Evolutionary conservation across 225 moss, liverwort and hornwort species (phyloP).

Genomic region (Thuidium tamariscinum): DNA sequence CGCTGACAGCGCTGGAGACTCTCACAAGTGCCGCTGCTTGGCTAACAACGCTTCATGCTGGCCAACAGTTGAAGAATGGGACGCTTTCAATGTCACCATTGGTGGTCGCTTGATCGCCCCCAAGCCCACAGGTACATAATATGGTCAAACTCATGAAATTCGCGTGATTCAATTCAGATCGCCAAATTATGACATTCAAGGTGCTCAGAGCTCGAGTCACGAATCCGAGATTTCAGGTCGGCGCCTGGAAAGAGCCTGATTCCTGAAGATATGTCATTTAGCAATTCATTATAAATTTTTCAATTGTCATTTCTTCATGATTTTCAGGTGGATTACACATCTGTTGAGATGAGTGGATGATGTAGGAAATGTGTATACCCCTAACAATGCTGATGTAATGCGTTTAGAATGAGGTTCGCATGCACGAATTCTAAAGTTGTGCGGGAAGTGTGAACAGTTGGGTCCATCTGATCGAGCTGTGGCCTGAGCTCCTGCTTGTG

Average conservation of each 20-base stretch:
- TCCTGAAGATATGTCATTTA: neutral
- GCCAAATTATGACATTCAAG: neutral
- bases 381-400: neutral
- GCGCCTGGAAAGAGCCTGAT: neutral
- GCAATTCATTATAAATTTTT: neutral
- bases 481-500: neutral
- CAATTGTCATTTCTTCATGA: neutral
- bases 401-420: neutral
- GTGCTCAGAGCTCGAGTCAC: neutral
- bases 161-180: neutral
- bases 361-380: neutral
- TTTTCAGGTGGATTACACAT: neutral
- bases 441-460: too few relatives aligned
- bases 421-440: neutral
- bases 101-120: slow-evolving; percentile 1
- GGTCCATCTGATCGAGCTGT: neutral
- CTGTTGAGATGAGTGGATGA: neutral
- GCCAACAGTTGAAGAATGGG: neutral
- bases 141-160: neutral
- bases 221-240: neutral
- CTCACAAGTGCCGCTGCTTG: neutral
- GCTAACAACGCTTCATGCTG: neutral
- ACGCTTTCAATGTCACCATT: neutral
- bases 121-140: neutral
- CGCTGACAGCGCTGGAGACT: neutral